A percentile compares a stretch with the other conserved stretches of the same genome.
These are phyloP conservation scores for Arachis hypogaea DNA, from an alignment of 306 rosid species.

Conservation along the genomic window DNA sequence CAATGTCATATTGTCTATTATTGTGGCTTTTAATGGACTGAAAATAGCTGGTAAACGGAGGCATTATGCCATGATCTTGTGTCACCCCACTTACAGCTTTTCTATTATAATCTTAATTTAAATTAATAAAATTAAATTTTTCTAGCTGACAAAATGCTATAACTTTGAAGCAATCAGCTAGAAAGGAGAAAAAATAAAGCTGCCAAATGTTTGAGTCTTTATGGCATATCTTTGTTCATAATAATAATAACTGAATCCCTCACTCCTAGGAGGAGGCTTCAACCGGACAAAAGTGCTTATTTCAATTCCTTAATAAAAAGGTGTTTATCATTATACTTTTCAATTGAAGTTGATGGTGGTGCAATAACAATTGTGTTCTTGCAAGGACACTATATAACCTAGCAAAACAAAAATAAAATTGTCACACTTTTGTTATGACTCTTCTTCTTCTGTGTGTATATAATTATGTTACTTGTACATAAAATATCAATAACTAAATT, in stretches of 20 bases:
- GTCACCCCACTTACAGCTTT: constrained; percentile 32
- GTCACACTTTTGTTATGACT: constrained; percentile 38
- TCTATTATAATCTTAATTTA: background rate
- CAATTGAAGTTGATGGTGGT: constrained; percentile 43
- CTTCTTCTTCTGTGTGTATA: no score
- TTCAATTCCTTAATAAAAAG: constrained; percentile 60
- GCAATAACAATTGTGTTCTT: background rate
- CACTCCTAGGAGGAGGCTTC: constrained; percentile 84
- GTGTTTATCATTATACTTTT: constrained; percentile 63
- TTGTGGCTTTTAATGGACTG: constrained; percentile 43
- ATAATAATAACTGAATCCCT: constrained; percentile 61
- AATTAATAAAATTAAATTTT: background rate
- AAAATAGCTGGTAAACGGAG: constrained; percentile 39
- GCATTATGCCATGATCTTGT: constrained; percentile 34
- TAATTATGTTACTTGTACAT: no score
- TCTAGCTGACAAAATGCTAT: constrained; percentile 29
- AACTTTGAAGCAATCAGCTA: constrained; percentile 41
- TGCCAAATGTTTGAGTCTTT: constrained; percentile 60
- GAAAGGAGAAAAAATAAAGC: constrained; percentile 58
- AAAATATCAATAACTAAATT: no score
- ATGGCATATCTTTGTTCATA: constrained; percentile 57
- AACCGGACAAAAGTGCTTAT: constrained; percentile 67
- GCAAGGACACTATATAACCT: background rate
- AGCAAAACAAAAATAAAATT: constrained; percentile 36
- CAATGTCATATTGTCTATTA: background rate